Conservation (phyloP, 139 green algal genomes). For the Haematococcus lacustris region DNA sequence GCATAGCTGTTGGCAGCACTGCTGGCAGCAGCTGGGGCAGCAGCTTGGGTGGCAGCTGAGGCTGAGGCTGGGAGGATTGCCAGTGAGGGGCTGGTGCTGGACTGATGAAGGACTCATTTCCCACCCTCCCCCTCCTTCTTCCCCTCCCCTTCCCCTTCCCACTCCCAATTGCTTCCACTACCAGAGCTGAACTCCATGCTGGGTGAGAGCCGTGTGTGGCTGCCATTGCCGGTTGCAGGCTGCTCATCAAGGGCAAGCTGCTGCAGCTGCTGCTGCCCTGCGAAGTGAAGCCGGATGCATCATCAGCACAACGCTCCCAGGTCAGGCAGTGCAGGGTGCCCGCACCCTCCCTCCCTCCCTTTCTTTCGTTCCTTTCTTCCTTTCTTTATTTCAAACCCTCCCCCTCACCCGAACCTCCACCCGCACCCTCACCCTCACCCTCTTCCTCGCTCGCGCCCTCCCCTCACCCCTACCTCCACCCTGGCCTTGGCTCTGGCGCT, state of each 20-base stretch:
- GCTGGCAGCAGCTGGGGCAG: background rate
- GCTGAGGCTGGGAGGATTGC: background rate
- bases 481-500: background rate
- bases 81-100: background rate
- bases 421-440: too few species aligned
- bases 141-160: too few species aligned
- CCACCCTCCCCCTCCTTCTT: too few species aligned
- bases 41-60: background rate
- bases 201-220: too few species aligned
- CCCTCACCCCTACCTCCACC: background rate
- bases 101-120: background rate
- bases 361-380: too few species aligned
- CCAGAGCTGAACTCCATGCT: background rate
- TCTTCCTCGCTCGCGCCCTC: too few species aligned
- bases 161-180: too few species aligned
- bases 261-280: conserved; percentile 74
- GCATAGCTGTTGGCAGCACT: background rate
- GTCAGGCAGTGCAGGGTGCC: background rate
- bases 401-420: too few species aligned
- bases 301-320: conserved; percentile 53
- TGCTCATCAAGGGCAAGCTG: conserved; percentile 80
- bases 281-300: conserved; percentile 50
- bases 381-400: too few species aligned
- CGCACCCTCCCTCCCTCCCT: background rate
- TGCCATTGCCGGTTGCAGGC: too few species aligned